A percentile compares a stretch with the other conserved stretches of the same genome.
These are phyloP conservation scores for Sisymbrium irio DNA, from an alignment of 345 rosid genomes.

Conservation along the genomic window DNA sequence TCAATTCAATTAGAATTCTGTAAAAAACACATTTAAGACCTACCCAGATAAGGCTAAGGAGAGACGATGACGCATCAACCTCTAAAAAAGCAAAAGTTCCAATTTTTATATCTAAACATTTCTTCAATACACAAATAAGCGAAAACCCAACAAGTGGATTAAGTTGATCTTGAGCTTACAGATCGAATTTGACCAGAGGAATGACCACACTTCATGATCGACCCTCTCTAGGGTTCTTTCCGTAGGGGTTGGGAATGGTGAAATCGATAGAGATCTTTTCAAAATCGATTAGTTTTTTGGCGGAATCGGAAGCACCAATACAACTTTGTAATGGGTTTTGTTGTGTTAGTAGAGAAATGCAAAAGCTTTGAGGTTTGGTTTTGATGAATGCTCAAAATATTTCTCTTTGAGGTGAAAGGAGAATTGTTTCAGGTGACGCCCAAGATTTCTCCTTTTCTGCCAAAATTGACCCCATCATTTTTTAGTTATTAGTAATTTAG, in stretches of 20 bases:
- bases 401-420: too few relatives aligned
- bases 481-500: too few relatives aligned
- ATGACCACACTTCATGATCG: constrained; percentile 41
- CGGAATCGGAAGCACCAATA: background rate
- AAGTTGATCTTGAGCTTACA: constrained; percentile 35
- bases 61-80: background rate
- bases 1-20: background rate
- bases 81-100: background rate
- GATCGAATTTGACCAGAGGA: constrained; percentile 31
- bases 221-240: background rate
- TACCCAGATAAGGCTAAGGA: background rate
- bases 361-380: too few relatives aligned
- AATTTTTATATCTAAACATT: background rate
- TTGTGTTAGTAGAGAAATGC: background rate
- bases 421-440: too few relatives aligned
- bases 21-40: background rate
- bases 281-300: background rate
- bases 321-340: background rate
- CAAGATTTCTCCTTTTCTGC: too few relatives aligned
- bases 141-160: background rate
- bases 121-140: background rate
- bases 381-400: too few relatives aligned
- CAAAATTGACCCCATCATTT: too few relatives aligned
- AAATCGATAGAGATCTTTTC: background rate
- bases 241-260: background rate